Conservation (phyloP, 1,284 basidiomycete species). For the Phellopilus nigrolimitatus region DNA sequence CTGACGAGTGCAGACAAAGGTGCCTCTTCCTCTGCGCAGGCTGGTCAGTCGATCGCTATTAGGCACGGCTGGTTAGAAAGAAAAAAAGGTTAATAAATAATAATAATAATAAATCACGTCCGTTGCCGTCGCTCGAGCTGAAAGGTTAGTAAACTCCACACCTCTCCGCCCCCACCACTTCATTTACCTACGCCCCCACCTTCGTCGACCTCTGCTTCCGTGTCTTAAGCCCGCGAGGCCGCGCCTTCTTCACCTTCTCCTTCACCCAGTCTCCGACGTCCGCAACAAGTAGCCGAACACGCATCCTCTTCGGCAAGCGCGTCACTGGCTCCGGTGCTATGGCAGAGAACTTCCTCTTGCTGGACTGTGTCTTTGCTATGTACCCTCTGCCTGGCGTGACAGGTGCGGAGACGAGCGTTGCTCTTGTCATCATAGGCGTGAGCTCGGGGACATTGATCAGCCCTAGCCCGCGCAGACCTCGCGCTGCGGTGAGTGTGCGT, state of each 20-base stretch:
- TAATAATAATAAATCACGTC: no score
- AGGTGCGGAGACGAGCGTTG: background rate
- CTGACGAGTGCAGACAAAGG: no score
- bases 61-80: no score
- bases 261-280: background rate
- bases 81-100: no score
- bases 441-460: conserved; percentile 1
- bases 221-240: no score
- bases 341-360: background rate
- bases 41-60: no score
- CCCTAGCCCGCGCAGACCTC: background rate
- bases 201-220: no score
- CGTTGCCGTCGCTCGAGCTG: no score
- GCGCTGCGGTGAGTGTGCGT: background rate
- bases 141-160: no score
- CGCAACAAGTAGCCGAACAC: background rate
- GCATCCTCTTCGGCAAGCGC: background rate
- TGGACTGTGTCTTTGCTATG: background rate
- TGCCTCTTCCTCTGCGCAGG: no score
- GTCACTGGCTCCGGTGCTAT: background rate
- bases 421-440: background rate
- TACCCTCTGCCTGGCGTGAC: background rate
- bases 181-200: no score
- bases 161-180: no score
- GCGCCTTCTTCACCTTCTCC: background rate